A percentile compares a stretch with the other conserved stretches of the same genome.
Evolutionary conservation across 2,329 filamentous ascomycete species (phyloP).

Genomic region (Tolypocladium inflatum): DNA sequence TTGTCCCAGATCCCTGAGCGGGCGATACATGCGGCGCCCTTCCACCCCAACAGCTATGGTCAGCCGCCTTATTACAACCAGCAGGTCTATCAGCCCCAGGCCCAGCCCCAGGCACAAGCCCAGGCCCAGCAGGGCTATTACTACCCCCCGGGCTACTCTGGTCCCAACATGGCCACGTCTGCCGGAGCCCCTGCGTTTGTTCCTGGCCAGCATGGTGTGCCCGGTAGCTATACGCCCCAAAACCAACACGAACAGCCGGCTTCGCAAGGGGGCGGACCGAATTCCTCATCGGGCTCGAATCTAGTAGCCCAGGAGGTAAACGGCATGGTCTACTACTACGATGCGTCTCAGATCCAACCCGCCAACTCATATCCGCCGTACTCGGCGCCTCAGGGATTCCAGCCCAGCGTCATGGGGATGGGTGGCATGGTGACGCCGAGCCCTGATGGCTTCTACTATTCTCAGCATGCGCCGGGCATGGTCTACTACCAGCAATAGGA

Average conservation of each 20-base stretch:
- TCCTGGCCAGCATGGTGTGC: slow-evolving; percentile 39
- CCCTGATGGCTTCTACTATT: slow-evolving; percentile 62
- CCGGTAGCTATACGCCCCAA: slow-evolving; percentile 31
- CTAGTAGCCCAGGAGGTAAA: slow-evolving; percentile 79
- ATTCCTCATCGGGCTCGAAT: slow-evolving; percentile 24
- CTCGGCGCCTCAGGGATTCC: slow-evolving; percentile 42
- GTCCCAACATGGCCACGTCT: slow-evolving; percentile 40
- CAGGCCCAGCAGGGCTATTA: slow-evolving; percentile 54
- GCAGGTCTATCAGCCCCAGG: slow-evolving; percentile 25
- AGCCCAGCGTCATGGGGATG: slow-evolving; percentile 55
- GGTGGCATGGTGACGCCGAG: slow-evolving; percentile 70
- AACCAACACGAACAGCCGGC: slow-evolving; percentile 26
- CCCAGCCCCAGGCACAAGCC: slow-evolving; percentile 3
- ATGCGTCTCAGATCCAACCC: slow-evolving; percentile 60
- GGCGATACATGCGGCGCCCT: slow-evolving; percentile 81
- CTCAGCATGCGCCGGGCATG: slow-evolving; percentile 44
- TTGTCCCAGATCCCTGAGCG: slow-evolving; percentile 88
- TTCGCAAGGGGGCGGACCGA: slow-evolving; percentile 19
- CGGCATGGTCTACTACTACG: slow-evolving; percentile 93
- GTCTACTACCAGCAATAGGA: slow-evolving; percentile 53
- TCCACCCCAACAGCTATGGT: slow-evolving; percentile 65
- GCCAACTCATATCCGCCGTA: slow-evolving; percentile 39
- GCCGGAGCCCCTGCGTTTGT: slow-evolving; percentile 47
- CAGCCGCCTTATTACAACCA: slow-evolving; percentile 48
- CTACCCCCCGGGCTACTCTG: slow-evolving; percentile 47